Evolutionary conservation across 768 basidiomycete genomes (phyloP).

Genomic region (Calocybe indica): DNA sequence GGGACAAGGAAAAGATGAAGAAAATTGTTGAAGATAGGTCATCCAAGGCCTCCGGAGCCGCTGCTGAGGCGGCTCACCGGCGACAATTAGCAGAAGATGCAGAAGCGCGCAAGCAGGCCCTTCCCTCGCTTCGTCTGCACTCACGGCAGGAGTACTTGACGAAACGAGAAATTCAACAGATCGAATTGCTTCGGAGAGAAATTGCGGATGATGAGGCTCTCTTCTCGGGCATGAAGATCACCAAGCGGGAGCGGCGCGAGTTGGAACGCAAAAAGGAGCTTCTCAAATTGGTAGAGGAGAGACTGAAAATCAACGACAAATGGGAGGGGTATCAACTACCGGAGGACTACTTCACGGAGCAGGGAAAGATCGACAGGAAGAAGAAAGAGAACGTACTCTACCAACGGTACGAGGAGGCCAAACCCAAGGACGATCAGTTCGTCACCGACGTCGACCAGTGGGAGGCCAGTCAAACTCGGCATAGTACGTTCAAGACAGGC

Average conservation of each 20-base stretch:
- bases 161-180: constrained; percentile 93
- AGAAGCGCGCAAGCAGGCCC: constrained; percentile 44
- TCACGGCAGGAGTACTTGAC: constrained; percentile 95
- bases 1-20: constrained; percentile 83
- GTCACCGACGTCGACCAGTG: constrained; percentile 97
- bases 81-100: constrained; percentile 78
- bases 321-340: constrained; percentile 95
- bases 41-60: constrained; percentile 64
- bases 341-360: constrained; percentile 97
- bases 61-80: constrained; percentile 78
- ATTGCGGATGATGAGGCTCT: constrained; percentile 92
- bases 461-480: constrained; percentile 87
- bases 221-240: constrained; percentile 86
- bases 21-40: constrained; percentile 91
- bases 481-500: constrained; percentile 86
- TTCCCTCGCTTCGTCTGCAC: constrained; percentile 75
- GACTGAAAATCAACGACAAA: constrained; percentile 91
- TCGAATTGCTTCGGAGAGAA: constrained; percentile 88
- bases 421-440: constrained; percentile 89
- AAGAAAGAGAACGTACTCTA: constrained; percentile 91
- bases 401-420: constrained; percentile 91
- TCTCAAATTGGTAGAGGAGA: constrained; percentile 86
- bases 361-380: constrained; percentile 97
- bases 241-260: constrained; percentile 76
- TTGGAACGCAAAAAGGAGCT: constrained; percentile 90